Evolutionary conservation across 23 red algal genomes (phyloP).

Genomic region (Pyropia haitanensis): DNA sequence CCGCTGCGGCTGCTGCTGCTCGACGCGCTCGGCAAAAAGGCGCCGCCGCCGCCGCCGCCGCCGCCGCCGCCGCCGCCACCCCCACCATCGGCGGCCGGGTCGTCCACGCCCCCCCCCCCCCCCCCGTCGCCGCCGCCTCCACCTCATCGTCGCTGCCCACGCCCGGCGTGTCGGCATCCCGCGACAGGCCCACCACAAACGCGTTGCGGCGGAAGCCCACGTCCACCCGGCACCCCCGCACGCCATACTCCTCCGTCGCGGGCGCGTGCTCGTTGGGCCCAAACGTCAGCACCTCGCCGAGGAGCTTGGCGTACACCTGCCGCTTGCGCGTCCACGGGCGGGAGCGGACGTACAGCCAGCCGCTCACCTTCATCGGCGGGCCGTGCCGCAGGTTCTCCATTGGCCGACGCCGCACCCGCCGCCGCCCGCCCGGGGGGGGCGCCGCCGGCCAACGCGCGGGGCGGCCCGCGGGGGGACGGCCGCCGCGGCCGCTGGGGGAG

Average conservation of each 20-base stretch:
- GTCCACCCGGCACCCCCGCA: constrained; percentile 20
- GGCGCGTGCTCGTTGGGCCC: constrained; percentile 25
- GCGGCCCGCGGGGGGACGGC: not conserved
- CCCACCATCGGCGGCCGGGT: not conserved
- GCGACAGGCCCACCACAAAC: not conserved
- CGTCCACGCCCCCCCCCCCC: constrained; percentile 4
- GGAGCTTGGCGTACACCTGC: constrained; percentile 29
- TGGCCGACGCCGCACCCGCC: not conserved
- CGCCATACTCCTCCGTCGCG: constrained; percentile 21
- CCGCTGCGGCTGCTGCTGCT: too few species aligned
- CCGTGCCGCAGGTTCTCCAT: constrained; percentile 16
- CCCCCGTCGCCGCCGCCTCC: not conserved
- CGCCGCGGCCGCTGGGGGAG: not conserved
- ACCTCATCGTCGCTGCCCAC: constrained; percentile 12
- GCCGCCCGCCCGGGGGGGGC: not conserved
- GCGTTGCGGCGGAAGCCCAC: too few species aligned
- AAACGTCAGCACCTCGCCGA: constrained; percentile 44
- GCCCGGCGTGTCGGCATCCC: constrained; percentile 4
- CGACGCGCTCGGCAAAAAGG: too few species aligned
- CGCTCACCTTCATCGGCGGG: constrained; percentile 26
- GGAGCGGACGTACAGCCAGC: constrained; percentile 21
- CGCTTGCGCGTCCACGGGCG: constrained; percentile 14
- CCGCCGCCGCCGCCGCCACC: too few species aligned
- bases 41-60: too few species aligned
- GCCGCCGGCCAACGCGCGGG: not conserved